Conservation (phyloP, 78 protist species). For the Anaeramoeba flamelloides region DNA sequence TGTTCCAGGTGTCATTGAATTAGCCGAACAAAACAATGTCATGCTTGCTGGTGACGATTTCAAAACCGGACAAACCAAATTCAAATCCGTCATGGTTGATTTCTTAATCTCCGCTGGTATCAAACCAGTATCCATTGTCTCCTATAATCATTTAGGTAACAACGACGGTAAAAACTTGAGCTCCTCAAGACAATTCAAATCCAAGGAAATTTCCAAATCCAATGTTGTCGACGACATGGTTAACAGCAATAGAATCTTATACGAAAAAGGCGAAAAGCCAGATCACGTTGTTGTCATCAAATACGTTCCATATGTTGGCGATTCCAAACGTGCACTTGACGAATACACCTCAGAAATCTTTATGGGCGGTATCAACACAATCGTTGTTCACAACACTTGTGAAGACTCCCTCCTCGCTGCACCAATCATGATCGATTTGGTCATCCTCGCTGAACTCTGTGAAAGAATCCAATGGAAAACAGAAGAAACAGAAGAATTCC, state of each 20-base stretch:
- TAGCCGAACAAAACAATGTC: constrained; percentile 51
- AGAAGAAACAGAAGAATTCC: constrained; percentile 14
- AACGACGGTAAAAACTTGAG: constrained; percentile 96
- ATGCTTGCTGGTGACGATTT: constrained; percentile 94
- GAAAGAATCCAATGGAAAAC: constrained; percentile 42
- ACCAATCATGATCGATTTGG: constrained; percentile 92
- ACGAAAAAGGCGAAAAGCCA: constrained; percentile 20
- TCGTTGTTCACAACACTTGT: constrained; percentile 55
- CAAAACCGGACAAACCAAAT: constrained; percentile 98
- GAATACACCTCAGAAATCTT: constrained; percentile 55
- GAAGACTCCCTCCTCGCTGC: constrained; percentile 93
- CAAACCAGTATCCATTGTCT: constrained; percentile 77
- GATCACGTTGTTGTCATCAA: constrained; percentile 10
- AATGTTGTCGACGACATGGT: constrained; percentile 98
- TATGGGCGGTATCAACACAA: constrained; percentile 88
- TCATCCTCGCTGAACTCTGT: constrained; percentile 61
- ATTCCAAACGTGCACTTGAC: constrained; percentile 97
- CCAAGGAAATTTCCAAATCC: constrained; percentile 94
- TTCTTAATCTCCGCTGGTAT: constrained; percentile 92
- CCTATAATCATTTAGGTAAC: constrained; percentile 99
- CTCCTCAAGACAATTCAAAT: constrained; percentile 81
- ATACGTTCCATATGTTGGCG: constrained; percentile 92
- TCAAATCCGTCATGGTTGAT: constrained; percentile 93
- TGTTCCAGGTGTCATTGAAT: constrained; percentile 85
- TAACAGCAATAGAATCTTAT: constrained; percentile 70